Evolutionary conservation across 495 filamentous ascomycete species (phyloP).

Genomic region (Neurospora terricola): DNA sequence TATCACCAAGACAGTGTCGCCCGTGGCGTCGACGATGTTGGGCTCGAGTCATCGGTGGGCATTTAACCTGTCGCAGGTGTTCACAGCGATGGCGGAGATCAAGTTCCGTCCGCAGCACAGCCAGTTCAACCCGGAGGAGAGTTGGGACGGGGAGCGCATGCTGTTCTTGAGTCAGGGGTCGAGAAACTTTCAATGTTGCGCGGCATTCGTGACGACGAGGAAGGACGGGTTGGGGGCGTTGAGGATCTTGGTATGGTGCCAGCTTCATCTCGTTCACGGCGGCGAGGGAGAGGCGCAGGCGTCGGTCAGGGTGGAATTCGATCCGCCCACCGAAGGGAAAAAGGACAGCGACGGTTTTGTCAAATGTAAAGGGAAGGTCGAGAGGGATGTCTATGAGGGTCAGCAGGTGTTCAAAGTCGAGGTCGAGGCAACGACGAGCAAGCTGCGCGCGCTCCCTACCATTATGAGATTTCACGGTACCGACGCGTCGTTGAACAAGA

Average conservation of each 20-base stretch:
- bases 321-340: background rate
- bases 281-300: background rate
- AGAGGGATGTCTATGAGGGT: background rate
- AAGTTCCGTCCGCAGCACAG: background rate
- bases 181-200: background rate
- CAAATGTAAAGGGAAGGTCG: background rate
- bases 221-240: background rate
- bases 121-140: constrained; percentile 3
- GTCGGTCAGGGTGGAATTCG: background rate
- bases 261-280: background rate
- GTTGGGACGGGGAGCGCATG: constrained; percentile 10
- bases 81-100: background rate
- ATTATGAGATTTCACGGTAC: background rate
- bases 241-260: background rate
- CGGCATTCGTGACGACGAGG: background rate
- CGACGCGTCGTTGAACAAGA: background rate
- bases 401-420: background rate
- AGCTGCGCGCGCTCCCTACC: background rate
- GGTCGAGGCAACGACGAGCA: background rate
- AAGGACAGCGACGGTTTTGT: background rate
- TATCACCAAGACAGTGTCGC: constrained; percentile 12
- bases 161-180: constrained; percentile 11
- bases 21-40: constrained; percentile 4
- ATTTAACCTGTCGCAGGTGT: constrained; percentile 7
- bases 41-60: constrained; percentile 7